Conservation (phyloP, 2,329 filamentous ascomycete genomes). For the Colletotrichum aenigma region DNA sequence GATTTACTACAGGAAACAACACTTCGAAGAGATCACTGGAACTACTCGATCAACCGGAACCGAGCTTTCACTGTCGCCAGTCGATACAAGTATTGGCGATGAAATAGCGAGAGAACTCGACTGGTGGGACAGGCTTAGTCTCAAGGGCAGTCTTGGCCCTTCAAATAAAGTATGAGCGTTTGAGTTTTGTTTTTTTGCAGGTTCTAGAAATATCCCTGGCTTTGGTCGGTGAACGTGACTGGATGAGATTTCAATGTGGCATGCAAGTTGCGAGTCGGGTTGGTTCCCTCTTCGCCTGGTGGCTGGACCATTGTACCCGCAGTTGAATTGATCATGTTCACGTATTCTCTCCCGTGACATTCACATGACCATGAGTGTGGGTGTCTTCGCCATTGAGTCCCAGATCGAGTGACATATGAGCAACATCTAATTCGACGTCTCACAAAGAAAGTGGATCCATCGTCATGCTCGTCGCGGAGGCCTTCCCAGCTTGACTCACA, state of each 20-base stretch:
- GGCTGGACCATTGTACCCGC: neutral
- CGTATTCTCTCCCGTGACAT: neutral
- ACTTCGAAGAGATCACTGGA: neutral
- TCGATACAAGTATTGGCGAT: neutral
- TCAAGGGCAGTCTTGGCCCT: neutral
- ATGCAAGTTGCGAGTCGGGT: neutral
- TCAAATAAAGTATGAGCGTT: neutral
- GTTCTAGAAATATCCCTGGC: neutral
- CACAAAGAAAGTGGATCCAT: neutral
- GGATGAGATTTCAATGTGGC: neutral
- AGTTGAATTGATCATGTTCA: neutral
- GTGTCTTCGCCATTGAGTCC: neutral
- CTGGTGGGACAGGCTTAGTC: neutral
- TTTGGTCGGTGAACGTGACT: neutral
- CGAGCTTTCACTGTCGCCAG: neutral
- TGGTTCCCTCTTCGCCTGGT: neutral
- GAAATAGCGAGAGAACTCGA: neutral
- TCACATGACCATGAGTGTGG: neutral
- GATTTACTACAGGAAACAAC: neutral
- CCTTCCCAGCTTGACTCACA: neutral
- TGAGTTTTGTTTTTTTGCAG: neutral
- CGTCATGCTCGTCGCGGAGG: neutral
- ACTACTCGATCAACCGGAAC: slow-evolving; percentile 13
- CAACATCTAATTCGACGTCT: neutral
- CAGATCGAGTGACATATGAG: neutral